phyloP scores from a whole-genome alignment of 805 yeast genomes.

The Wickerhamiella lipophila region DNA sequence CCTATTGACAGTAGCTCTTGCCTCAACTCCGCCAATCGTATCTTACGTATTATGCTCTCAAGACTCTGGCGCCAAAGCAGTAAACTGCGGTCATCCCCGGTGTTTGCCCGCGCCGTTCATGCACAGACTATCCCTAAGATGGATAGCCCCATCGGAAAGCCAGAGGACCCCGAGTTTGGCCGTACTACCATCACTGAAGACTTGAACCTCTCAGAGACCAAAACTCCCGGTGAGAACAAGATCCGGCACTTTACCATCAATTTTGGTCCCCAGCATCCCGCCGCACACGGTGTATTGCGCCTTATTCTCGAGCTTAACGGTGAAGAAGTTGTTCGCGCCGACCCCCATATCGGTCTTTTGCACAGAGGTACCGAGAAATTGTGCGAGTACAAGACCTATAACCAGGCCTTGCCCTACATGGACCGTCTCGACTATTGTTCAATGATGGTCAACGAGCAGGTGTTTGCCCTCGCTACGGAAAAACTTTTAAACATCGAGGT shows the following conservation, averaged over 20 bases:
- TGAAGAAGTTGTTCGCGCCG: constrained; percentile 75
- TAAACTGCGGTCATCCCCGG: constrained; percentile 1
- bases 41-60: constrained; percentile 12
- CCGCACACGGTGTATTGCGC: constrained; percentile 86
- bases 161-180: constrained; percentile 25
- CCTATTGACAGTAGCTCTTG: too few relatives aligned
- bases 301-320: constrained; percentile 77
- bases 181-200: constrained; percentile 26
- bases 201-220: constrained; percentile 19
- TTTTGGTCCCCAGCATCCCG: constrained; percentile 91
- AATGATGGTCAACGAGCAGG: constrained; percentile 87
- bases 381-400: constrained; percentile 73
- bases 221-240: constrained; percentile 29
- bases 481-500: constrained; percentile 73
- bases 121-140: constrained; percentile 19
- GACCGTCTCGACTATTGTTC: constrained; percentile 73
- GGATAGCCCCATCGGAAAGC: constrained; percentile 26
- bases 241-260: constrained; percentile 81
- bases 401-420: constrained; percentile 80
- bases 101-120: neutral
- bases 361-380: constrained; percentile 85
- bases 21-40: constrained; percentile 6
- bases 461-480: constrained; percentile 71
- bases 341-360: constrained; percentile 78
- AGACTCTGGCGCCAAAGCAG: constrained; percentile 10